Conservation (phyloP, 176 grass and related monocot species). For the Lolium perenne region DNA sequence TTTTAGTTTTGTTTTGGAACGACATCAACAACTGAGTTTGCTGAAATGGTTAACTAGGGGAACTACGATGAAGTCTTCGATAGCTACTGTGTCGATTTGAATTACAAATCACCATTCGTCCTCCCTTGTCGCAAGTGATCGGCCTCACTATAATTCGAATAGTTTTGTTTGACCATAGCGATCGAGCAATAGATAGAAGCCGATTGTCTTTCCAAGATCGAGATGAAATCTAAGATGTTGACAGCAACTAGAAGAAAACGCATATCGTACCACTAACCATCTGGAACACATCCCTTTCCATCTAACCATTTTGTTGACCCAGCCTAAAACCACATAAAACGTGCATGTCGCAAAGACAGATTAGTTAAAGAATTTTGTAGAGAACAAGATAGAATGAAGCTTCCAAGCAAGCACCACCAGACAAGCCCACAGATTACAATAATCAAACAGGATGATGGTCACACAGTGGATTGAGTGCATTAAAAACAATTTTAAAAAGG, state of each 20-base stretch:
- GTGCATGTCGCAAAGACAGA: background rate
- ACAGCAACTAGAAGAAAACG: background rate
- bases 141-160: background rate
- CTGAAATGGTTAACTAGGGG: too few relatives aligned
- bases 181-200: background rate
- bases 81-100: background rate
- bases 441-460: background rate
- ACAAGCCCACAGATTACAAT: background rate
- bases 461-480: background rate
- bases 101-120: background rate
- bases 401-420: conserved; percentile 46
- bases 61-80: background rate
- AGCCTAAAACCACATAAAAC: background rate
- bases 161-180: background rate
- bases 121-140: background rate
- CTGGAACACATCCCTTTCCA: conserved; percentile 10
- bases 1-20: background rate
- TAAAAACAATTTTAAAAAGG: background rate
- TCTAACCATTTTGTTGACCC: background rate
- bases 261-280: background rate
- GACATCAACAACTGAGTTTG: background rate
- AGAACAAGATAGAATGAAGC: conserved; percentile 22
- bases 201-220: background rate
- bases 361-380: background rate
- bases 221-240: background rate